phyloP scores from a whole-genome alignment of 768 basidiomycete species.

The Pulveroboletus frians region DNA sequence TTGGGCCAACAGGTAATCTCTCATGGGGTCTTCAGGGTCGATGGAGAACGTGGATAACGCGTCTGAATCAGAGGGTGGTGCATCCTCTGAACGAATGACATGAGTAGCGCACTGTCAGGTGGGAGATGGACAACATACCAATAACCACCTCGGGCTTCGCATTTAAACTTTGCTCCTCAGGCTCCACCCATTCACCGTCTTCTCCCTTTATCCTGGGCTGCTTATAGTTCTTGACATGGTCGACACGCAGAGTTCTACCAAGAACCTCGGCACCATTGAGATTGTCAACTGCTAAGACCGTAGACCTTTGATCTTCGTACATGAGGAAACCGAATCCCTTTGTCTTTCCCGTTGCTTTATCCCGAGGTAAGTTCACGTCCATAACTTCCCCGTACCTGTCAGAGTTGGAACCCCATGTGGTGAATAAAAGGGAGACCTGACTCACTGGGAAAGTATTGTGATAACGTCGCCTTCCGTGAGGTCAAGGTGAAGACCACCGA shows the following conservation, averaged over 20 bases:
- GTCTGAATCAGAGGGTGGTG: conserved; percentile 58
- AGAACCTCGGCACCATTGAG: conserved; percentile 91
- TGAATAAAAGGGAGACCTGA: conserved; percentile 9
- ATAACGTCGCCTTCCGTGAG: conserved; percentile 97
- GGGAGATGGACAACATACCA: conserved; percentile 38
- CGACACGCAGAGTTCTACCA: conserved; percentile 82
- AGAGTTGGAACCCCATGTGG: background rate
- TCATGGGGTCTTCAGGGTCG: conserved; percentile 98
- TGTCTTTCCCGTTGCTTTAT: conserved; percentile 87
- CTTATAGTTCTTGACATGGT: conserved; percentile 90
- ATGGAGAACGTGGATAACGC: conserved; percentile 61
- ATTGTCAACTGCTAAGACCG: conserved; percentile 95
- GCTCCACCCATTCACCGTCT: conserved; percentile 79
- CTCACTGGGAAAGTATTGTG: conserved; percentile 95
- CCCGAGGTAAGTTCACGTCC: conserved; percentile 91
- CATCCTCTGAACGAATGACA: conserved; percentile 40
- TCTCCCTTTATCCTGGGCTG: conserved; percentile 77
- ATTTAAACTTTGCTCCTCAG: conserved; percentile 82
- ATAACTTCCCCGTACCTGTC: conserved; percentile 92
- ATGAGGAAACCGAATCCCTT: conserved; percentile 95
- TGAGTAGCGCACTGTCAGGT: conserved; percentile 1
- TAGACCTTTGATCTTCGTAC: conserved; percentile 98
- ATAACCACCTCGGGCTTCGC: conserved; percentile 71
- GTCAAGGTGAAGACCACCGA: conserved; percentile 83
- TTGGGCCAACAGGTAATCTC: conserved; percentile 80